phyloP scores from a whole-genome alignment of 805 yeast species.

The Brettanomyces bruxellensis region DNA sequence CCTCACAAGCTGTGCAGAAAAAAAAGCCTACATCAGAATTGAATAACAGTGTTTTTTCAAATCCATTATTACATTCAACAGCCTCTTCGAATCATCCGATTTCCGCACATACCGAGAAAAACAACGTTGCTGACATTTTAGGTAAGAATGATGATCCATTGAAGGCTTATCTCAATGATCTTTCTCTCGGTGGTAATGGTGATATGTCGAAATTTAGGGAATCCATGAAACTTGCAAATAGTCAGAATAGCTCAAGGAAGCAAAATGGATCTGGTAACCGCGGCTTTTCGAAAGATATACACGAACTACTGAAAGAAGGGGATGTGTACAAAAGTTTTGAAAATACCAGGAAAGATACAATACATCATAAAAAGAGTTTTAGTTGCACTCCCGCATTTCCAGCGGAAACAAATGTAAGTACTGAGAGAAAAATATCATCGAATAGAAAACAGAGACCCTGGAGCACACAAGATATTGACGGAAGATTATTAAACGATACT shows the following conservation, averaged over 20 bases:
- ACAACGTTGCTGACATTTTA: background rate
- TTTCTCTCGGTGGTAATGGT: slow-evolving; percentile 34
- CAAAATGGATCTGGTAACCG: background rate
- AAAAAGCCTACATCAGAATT: background rate
- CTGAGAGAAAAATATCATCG: background rate
- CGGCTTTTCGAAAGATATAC: background rate
- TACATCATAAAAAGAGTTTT: background rate
- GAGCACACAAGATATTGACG: background rate
- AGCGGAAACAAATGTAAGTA: background rate
- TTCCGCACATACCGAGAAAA: background rate
- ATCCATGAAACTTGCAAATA: slow-evolving; percentile 12
- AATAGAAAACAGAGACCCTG: background rate
- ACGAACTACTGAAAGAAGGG: background rate
- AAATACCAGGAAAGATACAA: background rate
- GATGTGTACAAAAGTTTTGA: background rate
- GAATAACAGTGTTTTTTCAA: background rate
- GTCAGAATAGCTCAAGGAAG: background rate
- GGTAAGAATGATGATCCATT: slow-evolving; percentile 33
- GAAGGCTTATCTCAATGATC: slow-evolving; percentile 42
- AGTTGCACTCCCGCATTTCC: background rate
- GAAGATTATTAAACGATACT: background rate
- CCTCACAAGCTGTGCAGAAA: slow-evolving; percentile 9
- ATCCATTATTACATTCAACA: background rate
- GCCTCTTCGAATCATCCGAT: background rate
- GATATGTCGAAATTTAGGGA: slow-evolving; percentile 30